phyloP scores from a whole-genome alignment of 257 asterid species.

The Perilla frutescens region DNA sequence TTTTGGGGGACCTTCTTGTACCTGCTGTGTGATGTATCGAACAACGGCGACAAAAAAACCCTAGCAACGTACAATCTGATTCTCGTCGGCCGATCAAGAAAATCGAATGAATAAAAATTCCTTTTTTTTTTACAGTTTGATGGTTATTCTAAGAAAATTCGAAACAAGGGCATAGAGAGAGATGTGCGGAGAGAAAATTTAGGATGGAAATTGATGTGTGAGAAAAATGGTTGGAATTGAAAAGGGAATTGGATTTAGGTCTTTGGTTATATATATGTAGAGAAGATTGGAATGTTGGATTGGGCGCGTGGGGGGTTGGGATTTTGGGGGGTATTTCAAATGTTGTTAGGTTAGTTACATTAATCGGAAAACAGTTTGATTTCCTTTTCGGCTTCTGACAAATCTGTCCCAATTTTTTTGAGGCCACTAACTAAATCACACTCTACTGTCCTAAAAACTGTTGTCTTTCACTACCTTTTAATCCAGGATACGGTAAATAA shows the following conservation, averaged over 20 bases:
- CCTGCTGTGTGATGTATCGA: conserved; percentile 37
- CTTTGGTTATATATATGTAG: neutral
- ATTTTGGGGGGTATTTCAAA: neutral
- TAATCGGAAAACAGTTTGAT: conserved; percentile 27
- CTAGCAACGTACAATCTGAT: conserved; percentile 29
- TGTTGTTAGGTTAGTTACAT: conserved; percentile 23
- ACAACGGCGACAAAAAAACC: conserved; percentile 33
- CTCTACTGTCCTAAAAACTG: neutral
- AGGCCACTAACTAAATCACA: neutral
- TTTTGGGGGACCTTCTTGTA: neutral
- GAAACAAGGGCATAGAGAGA: conserved; percentile 13
- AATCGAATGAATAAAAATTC: neutral
- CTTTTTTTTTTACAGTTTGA: conserved; percentile 1
- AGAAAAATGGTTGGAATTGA: neutral
- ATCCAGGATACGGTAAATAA: too few relatives aligned
- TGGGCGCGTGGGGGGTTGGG: conserved; percentile 22
- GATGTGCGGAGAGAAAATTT: conserved; percentile 34
- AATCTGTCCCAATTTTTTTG: neutral
- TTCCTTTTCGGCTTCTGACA: conserved; percentile 29
- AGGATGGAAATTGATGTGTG: conserved; percentile 29
- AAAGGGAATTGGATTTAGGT: neutral
- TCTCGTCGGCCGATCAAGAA: conserved; percentile 18
- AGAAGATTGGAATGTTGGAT: neutral
- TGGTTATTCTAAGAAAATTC: conserved; percentile 27
- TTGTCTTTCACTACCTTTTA: neutral